A percentile compares a stretch with the other conserved stretches of the same genome.
phyloP scores from a whole-genome alignment of 2,329 filamentous ascomycete genomes.

The Diplodia sapinea region DNA sequence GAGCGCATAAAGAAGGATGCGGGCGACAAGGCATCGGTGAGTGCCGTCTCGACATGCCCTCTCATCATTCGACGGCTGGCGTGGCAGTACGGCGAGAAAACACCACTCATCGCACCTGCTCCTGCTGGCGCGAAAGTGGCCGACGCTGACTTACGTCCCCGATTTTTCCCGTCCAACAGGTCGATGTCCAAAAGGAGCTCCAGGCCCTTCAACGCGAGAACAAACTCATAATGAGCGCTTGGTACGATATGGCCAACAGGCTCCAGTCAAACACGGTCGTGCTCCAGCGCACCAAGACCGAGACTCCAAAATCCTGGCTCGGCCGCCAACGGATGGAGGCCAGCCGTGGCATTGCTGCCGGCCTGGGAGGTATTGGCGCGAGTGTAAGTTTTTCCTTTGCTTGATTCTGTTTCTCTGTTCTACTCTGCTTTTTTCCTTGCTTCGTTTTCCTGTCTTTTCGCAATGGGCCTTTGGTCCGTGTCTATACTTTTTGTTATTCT shows the following conservation, averaged over 20 bases:
- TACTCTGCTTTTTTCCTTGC: background rate
- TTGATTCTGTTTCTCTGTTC: background rate
- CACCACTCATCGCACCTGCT: slow-evolving; percentile 12
- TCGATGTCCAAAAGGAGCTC: slow-evolving; percentile 55
- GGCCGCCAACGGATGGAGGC: slow-evolving; percentile 70
- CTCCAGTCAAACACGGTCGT: slow-evolving; percentile 84
- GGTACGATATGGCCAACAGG: slow-evolving; percentile 80
- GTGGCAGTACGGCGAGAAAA: slow-evolving; percentile 22
- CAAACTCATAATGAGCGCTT: slow-evolving; percentile 78
- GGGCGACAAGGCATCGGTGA: slow-evolving; percentile 46
- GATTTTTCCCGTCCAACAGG: slow-evolving; percentile 28
- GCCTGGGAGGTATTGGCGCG: slow-evolving; percentile 27
- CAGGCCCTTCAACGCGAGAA: slow-evolving; percentile 79
- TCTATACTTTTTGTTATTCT: background rate
- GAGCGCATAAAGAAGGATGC: slow-evolving; percentile 44
- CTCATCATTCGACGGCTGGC: slow-evolving; percentile 24
- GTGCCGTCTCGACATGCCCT: slow-evolving; percentile 33
- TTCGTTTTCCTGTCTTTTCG: too few relatives aligned
- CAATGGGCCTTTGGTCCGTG: too few relatives aligned
- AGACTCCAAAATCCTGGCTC: slow-evolving; percentile 80
- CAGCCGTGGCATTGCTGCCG: slow-evolving; percentile 26
- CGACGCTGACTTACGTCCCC: slow-evolving; percentile 28
- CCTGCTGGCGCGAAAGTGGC: slow-evolving; percentile 24
- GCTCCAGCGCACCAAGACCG: slow-evolving; percentile 71
- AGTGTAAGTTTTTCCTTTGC: slow-evolving; percentile 21